Evolutionary conservation across 306 rosid species (phyloP).

Genomic region (Castanea mollissima): DNA sequence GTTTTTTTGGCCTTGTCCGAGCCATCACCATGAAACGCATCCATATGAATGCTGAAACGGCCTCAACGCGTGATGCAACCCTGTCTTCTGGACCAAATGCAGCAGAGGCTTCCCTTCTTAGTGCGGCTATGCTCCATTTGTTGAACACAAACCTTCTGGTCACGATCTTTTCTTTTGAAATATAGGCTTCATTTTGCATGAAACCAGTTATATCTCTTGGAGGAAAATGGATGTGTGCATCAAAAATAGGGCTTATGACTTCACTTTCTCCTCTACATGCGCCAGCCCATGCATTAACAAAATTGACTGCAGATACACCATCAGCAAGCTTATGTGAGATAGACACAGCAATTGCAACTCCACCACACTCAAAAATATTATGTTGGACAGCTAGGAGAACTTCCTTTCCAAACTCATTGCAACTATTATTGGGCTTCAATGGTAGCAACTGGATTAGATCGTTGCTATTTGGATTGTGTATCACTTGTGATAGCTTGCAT

Average conservation of each 20-base stretch:
- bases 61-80: constrained; percentile 3
- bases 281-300: constrained; percentile 15
- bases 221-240: constrained; percentile 1
- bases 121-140: neutral
- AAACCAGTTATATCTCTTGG: neutral
- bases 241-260: neutral
- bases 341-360: constrained; percentile 16
- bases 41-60: constrained; percentile 15
- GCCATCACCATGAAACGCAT: neutral
- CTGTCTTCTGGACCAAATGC: neutral
- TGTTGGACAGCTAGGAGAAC: constrained; percentile 3
- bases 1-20: neutral
- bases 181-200: too few relatives aligned
- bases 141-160: constrained; percentile 3
- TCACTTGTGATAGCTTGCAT: neutral
- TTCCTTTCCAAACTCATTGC: neutral
- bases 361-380: constrained; percentile 19
- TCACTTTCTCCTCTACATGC: neutral
- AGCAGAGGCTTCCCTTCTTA: neutral
- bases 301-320: neutral
- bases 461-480: neutral
- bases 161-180: neutral
- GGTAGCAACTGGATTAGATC: constrained; percentile 8
- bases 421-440: neutral
- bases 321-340: constrained; percentile 24